Conservation (phyloP, 805 yeast species). For the Wickerhamiella kazuoi region DNA sequence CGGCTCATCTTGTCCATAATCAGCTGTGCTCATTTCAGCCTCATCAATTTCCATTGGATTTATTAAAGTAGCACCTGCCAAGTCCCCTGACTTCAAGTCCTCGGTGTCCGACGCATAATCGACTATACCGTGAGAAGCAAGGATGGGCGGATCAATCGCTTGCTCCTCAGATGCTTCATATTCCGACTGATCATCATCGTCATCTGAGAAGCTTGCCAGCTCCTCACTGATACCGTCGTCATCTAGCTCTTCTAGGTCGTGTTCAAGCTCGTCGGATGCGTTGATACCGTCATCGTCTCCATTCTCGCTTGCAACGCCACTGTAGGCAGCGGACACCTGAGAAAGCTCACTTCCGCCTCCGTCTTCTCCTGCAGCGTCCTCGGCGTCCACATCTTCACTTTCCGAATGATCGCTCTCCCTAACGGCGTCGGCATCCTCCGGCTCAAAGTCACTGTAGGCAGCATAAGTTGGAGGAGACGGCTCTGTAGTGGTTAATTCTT, state of each 20-base stretch:
- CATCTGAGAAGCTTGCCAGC: neutral
- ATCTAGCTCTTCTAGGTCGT: neutral
- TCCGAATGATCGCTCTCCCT: no score
- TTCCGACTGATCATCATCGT: neutral
- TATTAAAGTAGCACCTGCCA: no score
- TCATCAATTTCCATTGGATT: neutral
- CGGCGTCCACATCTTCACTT: no score
- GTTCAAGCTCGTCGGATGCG: neutral
- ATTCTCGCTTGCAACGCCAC: neutral
- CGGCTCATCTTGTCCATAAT: no score
- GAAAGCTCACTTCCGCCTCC: neutral
- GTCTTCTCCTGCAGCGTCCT: neutral
- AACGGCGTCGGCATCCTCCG: neutral
- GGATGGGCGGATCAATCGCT: neutral
- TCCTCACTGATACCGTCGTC: neutral
- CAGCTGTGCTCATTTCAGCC: neutral
- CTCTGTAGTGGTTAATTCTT: no score
- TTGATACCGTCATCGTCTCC: constrained; percentile 2
- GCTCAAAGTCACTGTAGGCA: neutral
- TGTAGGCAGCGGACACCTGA: neutral
- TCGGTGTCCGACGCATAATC: no score
- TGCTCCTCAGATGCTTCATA: neutral
- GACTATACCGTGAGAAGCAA: neutral
- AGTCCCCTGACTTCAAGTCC: no score
- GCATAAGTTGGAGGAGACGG: neutral